Evolutionary conservation across 345 rosid species (phyloP), one percentile per base, ranked within the genome.

Genomic region (Pistacia atlantica): DNA sequence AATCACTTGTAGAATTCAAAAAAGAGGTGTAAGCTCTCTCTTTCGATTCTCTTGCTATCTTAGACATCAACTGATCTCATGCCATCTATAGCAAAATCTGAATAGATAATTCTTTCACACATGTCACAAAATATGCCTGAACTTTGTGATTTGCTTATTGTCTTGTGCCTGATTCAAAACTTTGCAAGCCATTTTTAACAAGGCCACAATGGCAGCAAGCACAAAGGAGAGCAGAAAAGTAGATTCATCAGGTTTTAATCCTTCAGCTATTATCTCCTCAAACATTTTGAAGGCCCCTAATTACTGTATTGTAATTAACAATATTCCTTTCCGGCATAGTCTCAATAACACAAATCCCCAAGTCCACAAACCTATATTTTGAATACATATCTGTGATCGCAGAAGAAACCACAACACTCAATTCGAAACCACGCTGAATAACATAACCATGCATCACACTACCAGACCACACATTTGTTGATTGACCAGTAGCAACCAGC

Each of bases 151-250:
- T n/a, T n/a, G n/a, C n/a, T n/a, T n/a, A n/a, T n/a, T n/a, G n/a
- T n/a, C n/a, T n/a, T n/a, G n/a, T n/a, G n/a, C n/a, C n/a, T n/a
- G n/a, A n/a, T n/a, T n/a, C n/a, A n/a, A n/a, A n/a, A n/a, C n/a
- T n/a, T n/a, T n/a, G n/a, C 79, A 67, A 75, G 35, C 96, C 99
- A 33, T 86, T 84, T 38, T 79, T 20, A 71, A 89, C 84, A 65
- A 89, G 90, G 76, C 97, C 98, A 3, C 88, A 81, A 79, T 95
- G 98, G 72, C 94, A 92, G 81, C 97, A 95, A 66, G 90, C 83
- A 76, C 87, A 86, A 73, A 95, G 96, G 48, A 93, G 93, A 79
- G 92, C 86, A 55, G 96, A 78, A 93, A 93, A 70, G 98, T 90
- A 65, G 88, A 81, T 60, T 81, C 86, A 58, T 93, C 99, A 0